Base-by-base conservation (phyloP, 805 yeast species). In the Wickerhamiella qilinensis region DNA sequence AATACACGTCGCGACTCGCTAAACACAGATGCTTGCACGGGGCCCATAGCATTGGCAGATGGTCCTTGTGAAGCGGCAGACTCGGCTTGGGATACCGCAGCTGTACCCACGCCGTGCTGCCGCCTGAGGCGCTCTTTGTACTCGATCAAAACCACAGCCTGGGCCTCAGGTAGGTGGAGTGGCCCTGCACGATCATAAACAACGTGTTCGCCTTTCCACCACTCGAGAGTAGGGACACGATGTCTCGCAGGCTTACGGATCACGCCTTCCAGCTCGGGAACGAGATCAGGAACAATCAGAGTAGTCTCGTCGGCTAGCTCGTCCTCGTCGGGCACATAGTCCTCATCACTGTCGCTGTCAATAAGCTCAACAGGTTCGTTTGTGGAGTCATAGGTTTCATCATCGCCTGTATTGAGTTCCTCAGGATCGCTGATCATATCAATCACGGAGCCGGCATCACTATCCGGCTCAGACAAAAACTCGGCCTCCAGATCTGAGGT, bases 151-250 rank as follows among this genome's bases (percentile, higher is more conserved):
- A n/a, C n/a, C n/a, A n/a, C n/a, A n/a, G n/a, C n/a, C n/a, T n/a
- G n/a, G n/a, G n/a, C n/a, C n/a, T 31, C 25, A n/a, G n/a, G n/a
- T n/a, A n/a, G 19, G 12, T 3, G 27, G 11, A 17, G 39, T 24
- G 16, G n/a, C n/a, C n/a, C n/a, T n/a, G 35, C 42, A 25, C 29
- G 25, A 20, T 35, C 37, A 37, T 48, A 48, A 34, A 38, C 44
- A 9, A 46, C 35, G 30, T 44, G 39, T 33, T 48, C 52, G 15
- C 49, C 47, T 5, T 34, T 34, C 48, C 49, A 47, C 20, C 27
- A 39, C 24, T 43, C 36, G 17, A 47, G 38, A 15, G 46, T 38
- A 2, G 52, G 48, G 4, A 48, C 38, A 14, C 52, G 43, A 30
- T 37, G 31, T 7, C 31, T 11, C 7, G 31, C n/a, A 12, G 31